Evolutionary conservation across 345 rosid genomes (phyloP).

Genomic region (Eutrema japonicum): DNA sequence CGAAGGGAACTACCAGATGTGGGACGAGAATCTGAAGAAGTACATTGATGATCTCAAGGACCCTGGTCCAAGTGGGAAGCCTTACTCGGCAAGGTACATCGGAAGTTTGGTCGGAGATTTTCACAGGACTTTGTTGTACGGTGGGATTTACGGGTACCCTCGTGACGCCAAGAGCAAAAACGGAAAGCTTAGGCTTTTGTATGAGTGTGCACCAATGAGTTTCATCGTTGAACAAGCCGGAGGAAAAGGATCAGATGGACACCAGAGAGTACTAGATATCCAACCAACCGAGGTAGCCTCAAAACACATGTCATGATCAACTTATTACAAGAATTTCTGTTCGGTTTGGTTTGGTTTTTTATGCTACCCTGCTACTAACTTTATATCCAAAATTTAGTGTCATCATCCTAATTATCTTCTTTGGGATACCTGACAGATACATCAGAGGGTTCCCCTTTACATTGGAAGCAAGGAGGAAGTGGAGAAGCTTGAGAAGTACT

Average conservation of each 20-base stretch:
- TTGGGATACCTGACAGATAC: slow-evolving; percentile 55
- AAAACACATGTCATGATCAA: not conserved
- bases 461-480: slow-evolving; percentile 91
- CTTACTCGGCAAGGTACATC: slow-evolving; percentile 90
- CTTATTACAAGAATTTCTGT: not conserved
- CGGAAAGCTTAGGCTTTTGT: slow-evolving; percentile 88
- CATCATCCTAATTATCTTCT: not conserved
- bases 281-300: slow-evolving; percentile 70
- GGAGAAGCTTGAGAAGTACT: slow-evolving; percentile 88
- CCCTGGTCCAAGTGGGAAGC: slow-evolving; percentile 85
- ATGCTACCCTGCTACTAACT: too few species aligned
- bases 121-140: slow-evolving; percentile 81
- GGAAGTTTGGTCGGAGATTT: slow-evolving; percentile 98
- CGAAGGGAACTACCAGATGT: slow-evolving; percentile 92
- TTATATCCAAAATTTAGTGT: not conserved
- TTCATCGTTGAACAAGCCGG: slow-evolving; percentile 96
- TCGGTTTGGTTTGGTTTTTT: too few species aligned
- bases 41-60: slow-evolving; percentile 91
- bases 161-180: slow-evolving; percentile 93
- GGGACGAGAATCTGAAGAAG: slow-evolving; percentile 93
- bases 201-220: slow-evolving; percentile 98
- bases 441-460: slow-evolving; percentile 89
- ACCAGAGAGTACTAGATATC: slow-evolving; percentile 77
- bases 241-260: slow-evolving; percentile 97
- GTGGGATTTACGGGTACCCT: slow-evolving; percentile 95